Evolutionary conservation across 495 filamentous ascomycete genomes (phyloP), one percentile per base, ranked within the genome.

Genomic region (Podospora didyma): DNA sequence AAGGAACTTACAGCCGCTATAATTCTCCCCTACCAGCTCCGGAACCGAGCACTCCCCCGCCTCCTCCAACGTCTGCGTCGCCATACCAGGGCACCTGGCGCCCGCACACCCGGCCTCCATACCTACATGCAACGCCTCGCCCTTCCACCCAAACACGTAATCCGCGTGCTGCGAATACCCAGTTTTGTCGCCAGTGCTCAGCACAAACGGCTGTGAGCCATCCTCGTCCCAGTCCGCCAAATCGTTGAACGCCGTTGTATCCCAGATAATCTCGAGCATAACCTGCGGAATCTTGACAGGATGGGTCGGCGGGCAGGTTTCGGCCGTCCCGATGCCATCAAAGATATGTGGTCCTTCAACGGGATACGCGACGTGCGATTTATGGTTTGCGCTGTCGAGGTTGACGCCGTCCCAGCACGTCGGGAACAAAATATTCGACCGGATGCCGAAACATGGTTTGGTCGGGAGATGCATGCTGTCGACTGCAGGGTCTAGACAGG

Each of bases 161-260:
- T 73, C 69, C 1, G 69, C 71, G 54, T 73, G 69, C 37, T 56
- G 60, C 14, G 61, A 58, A 61, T 65, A 72, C 1, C 71, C 69
- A 35, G 60, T 66, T n/a, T 53, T 35, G 37, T 75, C 64, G 28
- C 69, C 69, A 37, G 73, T 73, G 49, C 66, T 71, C 73, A 73
- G 76, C 21, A 76, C 63, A 56, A 77, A 76, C 20, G 73, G 75
- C 56, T 76, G 72, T 46, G 57, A 65, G 49, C 66, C 68, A 47
- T 73, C 72, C 35, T 62, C 60, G 7, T 73, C 72, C 73, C 75
- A 76, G 31, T 66, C 24, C 20, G 37, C 48, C 46, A 56, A 56
- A 56, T 72, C 60, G 53, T 71, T 73, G 49, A 70, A 72, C 20
- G 58, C 42, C 14, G 57, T 45, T 0, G 74, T 74, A 37, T 52